Evolutionary conservation across 78 protist species (phyloP), one percentile per base, ranked within the genome.

Genomic region (Speleostelium caveatum): DNA sequence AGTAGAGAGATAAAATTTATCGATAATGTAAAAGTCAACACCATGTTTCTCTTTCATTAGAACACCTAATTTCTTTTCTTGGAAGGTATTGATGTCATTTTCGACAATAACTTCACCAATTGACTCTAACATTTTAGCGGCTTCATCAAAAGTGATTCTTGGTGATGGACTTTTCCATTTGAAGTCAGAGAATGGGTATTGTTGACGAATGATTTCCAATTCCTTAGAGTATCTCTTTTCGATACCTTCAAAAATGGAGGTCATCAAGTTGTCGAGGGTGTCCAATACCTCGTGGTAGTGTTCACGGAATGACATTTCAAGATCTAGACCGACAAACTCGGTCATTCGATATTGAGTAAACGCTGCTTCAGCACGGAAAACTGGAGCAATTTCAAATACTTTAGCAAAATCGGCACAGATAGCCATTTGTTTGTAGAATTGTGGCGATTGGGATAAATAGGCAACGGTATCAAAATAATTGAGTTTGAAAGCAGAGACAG

Each of bases 401-500:
- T 98, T 68, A 63, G 93, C 94, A 7, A 98, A n/a, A 78, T 97
- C 99, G 14, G 98, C 92, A 39, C 74, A 28, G 30, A 99, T 85
- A 28, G 99, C 99, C 99, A 99, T 99, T 72, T 99, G 99, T 95
- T 98, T 98, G 98, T 98, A 98, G 66, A 99, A 95, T 95, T 99
- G 99, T 24, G 99, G 99, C 5, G 98, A 92, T 94, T 99, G 99
- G 21, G 99, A 99, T 10, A 99, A 88, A 69, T 26, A 97, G 12
- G 99, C 98, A 36, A 38, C 12, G 14, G 87, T 28, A 60, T 96
- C 94, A 73, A 98, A 98, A 96, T 98, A 98, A 36, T 93, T 65
- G 60, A 96, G 42, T 78, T 79, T 60, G 95, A 99, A 99, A 21
- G 98, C 99, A 30, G 86, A 95, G 3, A 99, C 98, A 21, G 99